phyloP scores from a whole-genome alignment of 2,329 filamentous ascomycete species.

The Hypoxylon sp. region DNA sequence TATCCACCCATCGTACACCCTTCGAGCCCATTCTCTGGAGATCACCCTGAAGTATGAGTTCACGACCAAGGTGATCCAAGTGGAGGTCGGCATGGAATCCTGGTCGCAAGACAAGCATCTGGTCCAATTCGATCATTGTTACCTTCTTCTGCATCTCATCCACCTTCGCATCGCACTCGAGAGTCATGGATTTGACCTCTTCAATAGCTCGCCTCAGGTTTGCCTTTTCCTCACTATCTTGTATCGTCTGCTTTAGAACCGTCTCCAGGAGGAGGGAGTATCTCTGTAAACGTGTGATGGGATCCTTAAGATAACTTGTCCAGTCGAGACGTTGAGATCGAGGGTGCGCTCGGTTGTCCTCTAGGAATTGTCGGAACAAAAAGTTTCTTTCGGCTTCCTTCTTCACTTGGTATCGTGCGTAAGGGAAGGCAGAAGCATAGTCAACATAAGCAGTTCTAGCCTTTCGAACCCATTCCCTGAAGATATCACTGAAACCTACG shows the following conservation, averaged over 20 bases:
- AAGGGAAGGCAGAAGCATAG: conserved; percentile 87
- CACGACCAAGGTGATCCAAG: conserved; percentile 89
- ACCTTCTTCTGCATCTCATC: conserved; percentile 93
- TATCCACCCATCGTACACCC: conserved; percentile 92
- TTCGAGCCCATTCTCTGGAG: conserved; percentile 88
- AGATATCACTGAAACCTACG: conserved; percentile 92
- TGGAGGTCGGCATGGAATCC: conserved; percentile 91
- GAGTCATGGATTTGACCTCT: conserved; percentile 87
- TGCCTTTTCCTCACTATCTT: conserved; percentile 87
- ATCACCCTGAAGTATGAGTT: conserved; percentile 89
- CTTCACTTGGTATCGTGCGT: conserved; percentile 82
- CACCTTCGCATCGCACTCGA: conserved; percentile 91
- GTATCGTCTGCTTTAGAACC: conserved; percentile 82
- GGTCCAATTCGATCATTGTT: conserved; percentile 82
- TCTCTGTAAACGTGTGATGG: conserved; percentile 90
- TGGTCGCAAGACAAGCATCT: conserved; percentile 84
- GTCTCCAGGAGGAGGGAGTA: conserved; percentile 85
- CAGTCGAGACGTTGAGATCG: conserved; percentile 85
- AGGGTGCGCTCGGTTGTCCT: conserved; percentile 80
- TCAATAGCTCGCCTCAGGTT: conserved; percentile 86
- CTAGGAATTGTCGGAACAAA: conserved; percentile 85
- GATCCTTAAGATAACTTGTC: conserved; percentile 93
- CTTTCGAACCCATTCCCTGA: conserved; percentile 97
- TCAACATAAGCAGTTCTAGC: conserved; percentile 89
- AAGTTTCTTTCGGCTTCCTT: conserved; percentile 86